Conservation (phyloP, 257 asterid species). For the Nicotiana undulata region DNA sequence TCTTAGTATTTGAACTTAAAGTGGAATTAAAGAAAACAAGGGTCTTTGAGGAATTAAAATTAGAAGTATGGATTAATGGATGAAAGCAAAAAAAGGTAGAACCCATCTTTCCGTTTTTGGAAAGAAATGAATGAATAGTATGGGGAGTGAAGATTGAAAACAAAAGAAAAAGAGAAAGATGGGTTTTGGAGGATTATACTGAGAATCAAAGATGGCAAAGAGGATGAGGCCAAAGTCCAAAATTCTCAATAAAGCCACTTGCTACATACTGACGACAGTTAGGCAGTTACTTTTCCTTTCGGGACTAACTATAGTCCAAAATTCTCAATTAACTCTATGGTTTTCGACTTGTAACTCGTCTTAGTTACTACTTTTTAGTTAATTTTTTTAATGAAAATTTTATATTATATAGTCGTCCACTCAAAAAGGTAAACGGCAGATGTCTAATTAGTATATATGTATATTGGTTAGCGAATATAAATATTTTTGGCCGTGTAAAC, state of each 20-base stretch:
- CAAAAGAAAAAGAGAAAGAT: not conserved
- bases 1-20: constrained; percentile 9
- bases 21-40: constrained; percentile 12
- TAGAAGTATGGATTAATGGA: constrained; percentile 24
- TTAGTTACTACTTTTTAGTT: too few species aligned
- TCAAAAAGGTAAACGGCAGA: too few species aligned
- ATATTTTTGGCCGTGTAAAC: too few species aligned
- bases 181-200: not conserved
- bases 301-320: not conserved
- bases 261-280: too few species aligned
- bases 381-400: too few species aligned
- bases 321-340: too few species aligned
- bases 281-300: not conserved
- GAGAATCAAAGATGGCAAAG: not conserved
- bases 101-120: constrained; percentile 19
- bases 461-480: too few species aligned
- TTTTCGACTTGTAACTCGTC: too few species aligned
- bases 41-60: constrained; percentile 20
- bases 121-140: not conserved
- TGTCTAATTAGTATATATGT: too few species aligned
- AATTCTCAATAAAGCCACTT: not conserved
- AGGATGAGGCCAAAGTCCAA: not conserved
- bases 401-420: too few species aligned
- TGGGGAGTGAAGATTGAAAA: not conserved
- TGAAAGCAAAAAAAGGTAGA: constrained; percentile 25